A percentile compares a stretch with the other conserved stretches of the same genome.
These are phyloP conservation scores for Pseudevernia furfuracea DNA, from an alignment of 495 filamentous ascomycete genomes.

Conservation along the genomic window DNA sequence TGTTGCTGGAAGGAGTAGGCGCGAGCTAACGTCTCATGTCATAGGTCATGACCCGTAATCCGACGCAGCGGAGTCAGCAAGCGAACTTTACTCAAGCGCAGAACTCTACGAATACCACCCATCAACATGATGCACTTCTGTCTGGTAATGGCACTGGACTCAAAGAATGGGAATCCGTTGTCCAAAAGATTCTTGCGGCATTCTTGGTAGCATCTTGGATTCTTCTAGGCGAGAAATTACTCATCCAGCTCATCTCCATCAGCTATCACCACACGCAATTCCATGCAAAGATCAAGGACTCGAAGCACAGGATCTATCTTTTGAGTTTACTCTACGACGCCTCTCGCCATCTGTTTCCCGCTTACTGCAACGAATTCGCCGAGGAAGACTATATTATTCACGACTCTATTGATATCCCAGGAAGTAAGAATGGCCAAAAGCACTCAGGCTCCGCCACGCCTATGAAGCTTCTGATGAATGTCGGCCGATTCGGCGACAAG, in stretches of 20 bases:
- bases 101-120: conserved; percentile 36
- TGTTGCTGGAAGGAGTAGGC: neutral
- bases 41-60: conserved; percentile 50
- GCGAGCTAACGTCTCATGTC: neutral
- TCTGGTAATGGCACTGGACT: conserved; percentile 30
- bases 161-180: conserved; percentile 48
- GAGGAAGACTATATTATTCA: conserved; percentile 89
- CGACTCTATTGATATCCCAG: conserved; percentile 53
- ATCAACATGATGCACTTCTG: conserved; percentile 21
- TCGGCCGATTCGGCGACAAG: conserved; percentile 81
- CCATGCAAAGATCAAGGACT: conserved; percentile 74
- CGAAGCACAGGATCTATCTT: conserved; percentile 74
- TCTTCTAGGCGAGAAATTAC: conserved; percentile 68
- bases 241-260: conserved; percentile 89
- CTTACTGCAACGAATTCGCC: conserved; percentile 81
- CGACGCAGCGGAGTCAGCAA: conserved; percentile 28
- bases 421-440: conserved; percentile 29
- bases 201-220: conserved; percentile 69
- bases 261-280: conserved; percentile 94
- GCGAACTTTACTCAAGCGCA: conserved; percentile 17
- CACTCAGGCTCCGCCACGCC: conserved; percentile 60
- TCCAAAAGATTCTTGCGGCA: conserved; percentile 69
- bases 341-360: conserved; percentile 76
- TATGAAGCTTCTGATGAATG: conserved; percentile 66
- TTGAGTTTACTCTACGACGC: conserved; percentile 83